A percentile compares a stretch with the other conserved stretches of the same genome.
These are phyloP conservation scores for Cucumis sativus DNA, from an alignment of 306 rosid genomes.

Conservation along the genomic window Cucumber_9930_V3 NC_026657.2:17530001-17530500, in stretches of 20 bases:
- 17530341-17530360: slow-evolving; percentile 42
- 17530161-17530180: not conserved
- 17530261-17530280: not conserved
- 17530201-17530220: not conserved
- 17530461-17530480: slow-evolving; percentile 68
- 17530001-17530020: slow-evolving; percentile 84
- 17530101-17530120: slow-evolving; percentile 80
- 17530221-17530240: not conserved
- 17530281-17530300: not conserved
- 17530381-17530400: not conserved
- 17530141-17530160: slow-evolving; percentile 95
- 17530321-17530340: slow-evolving; percentile 97
- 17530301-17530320: slow-evolving; percentile 87
- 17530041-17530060: not conserved
- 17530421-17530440: slow-evolving; percentile 75
- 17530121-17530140: slow-evolving; percentile 71
- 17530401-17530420: not conserved
- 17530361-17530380: not conserved
- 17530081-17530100: slow-evolving; percentile 6
- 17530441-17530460: slow-evolving; percentile 67
- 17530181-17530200: not conserved
- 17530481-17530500: slow-evolving; percentile 60
- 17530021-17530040: slow-evolving; percentile 14
- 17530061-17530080: not conserved
- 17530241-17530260: not conserved